phyloP scores from a whole-genome alignment of 495 filamentous ascomycete species.

The Aspergillus panamensis region DNA sequence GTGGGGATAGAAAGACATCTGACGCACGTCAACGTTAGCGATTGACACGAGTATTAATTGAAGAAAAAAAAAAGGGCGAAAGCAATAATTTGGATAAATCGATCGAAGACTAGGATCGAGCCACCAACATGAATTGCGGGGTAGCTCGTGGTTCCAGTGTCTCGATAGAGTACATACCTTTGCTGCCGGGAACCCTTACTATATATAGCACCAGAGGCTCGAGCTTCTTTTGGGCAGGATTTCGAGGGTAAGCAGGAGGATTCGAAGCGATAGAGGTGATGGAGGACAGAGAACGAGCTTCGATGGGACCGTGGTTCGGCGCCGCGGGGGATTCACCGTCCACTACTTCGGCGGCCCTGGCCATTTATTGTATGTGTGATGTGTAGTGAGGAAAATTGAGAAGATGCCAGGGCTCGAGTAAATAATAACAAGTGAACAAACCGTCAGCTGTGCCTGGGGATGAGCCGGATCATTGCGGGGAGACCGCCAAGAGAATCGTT shows the following conservation, averaged over 20 bases:
- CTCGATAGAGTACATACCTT: conserved; percentile 53
- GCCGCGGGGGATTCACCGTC: conserved; percentile 26
- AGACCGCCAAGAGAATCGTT: conserved; percentile 11
- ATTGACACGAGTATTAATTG: conserved; percentile 14
- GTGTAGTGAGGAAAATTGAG: neutral
- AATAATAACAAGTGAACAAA: conserved; percentile 12
- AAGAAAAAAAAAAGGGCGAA: neutral
- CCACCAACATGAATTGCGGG: neutral
- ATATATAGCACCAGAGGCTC: conserved; percentile 82
- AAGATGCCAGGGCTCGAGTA: conserved; percentile 1
- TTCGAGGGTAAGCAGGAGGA: conserved; percentile 77
- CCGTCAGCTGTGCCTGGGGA: conserved; percentile 15
- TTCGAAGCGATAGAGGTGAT: conserved; percentile 79
- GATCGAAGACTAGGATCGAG: neutral
- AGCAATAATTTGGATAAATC: neutral
- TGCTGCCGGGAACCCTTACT: conserved; percentile 83
- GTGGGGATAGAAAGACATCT: conserved; percentile 93
- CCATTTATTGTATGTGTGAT: conserved; percentile 19
- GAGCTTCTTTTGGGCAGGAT: conserved; percentile 60
- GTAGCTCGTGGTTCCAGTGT: neutral
- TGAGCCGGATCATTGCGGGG: conserved; percentile 19
- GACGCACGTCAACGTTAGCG: neutral
- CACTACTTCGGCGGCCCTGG: conserved; percentile 24
- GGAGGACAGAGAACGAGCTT: conserved; percentile 78
- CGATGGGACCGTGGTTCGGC: conserved; percentile 48